Base-by-base conservation (phyloP, 1,284 basidiomycete species). In the Farysia itapuensis region DNA sequence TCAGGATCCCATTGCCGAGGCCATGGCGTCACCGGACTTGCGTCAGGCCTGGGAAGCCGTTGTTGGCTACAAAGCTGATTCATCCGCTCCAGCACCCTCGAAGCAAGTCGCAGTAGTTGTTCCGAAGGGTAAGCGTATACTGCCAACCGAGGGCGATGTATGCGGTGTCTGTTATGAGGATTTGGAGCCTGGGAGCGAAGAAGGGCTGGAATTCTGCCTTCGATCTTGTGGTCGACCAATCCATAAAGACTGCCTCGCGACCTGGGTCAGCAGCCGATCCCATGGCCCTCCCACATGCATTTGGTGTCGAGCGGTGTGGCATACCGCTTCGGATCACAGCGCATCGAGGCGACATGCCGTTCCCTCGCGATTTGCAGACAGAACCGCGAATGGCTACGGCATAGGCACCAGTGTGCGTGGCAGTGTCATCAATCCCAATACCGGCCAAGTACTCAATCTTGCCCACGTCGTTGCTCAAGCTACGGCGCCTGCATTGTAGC, bases 121-220 rank as follows among this genome's bases (percentile, higher is more conserved):
- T n/a, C n/a, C n/a, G n/a, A 26, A n/a, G 3, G 52, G 58, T 16
- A 61, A 54, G 32, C 40, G 48, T 5, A 24, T 61, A 21, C 23
- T 61, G 5, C 58, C 58, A 2, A 36, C 22, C 3, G 52, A 56
- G 34, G 58, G 52, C 32, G 58, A 61, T 21, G 43, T 52, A 11
- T 61, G 58, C 38, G 52, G 52, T 36, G 52, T 61, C 6, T 61
- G 58, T 34, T 61, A 56, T 43, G 58, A 61, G 26, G 58, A 56
- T 20, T 44, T 61, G 4, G 52, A 56, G 8, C 30, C 47, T 7
- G 58, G 47, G 13, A 45, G 43, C 47, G 20, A 33, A 16, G 52
- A 56, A 21, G 52, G 48, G 2, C 48, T 61, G 33, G 52, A 45
- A 9, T 61, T 61, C 35, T 61, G 58, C 16, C 48, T 52, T 21